Evolutionary conservation across 352 stramenopile genomes (phyloP), one percentile per base, ranked within the genome.

Genomic region (Phytophthora kernoviae): DNA sequence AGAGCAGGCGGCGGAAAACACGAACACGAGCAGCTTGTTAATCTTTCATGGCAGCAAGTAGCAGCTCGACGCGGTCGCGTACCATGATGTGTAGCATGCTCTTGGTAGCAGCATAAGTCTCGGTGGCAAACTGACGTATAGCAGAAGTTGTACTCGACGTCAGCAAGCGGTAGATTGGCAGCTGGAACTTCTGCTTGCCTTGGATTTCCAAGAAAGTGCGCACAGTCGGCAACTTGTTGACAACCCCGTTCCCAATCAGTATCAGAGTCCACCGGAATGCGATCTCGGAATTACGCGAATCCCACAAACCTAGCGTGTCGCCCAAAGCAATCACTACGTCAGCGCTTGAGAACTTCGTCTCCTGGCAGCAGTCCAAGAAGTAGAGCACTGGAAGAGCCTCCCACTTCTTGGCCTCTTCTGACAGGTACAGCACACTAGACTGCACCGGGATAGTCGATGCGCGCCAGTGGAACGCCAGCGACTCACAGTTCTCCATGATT

Each of bases 181-280:
- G 79, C 60, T 89, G 80, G 62, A 91, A 91, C 54, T 93, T 93
- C 34, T 93, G 83, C 54, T 93, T 93, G 54, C 83, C 81, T 52
- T 93, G 83, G 50, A 83, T 74, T 39, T 77, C 65, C 24, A 93
- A 55, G 46, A 93, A 93, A 32, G 56, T 58, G 24, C 48, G 60
- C 14, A 93, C 81, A 55, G 77, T 69, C 6, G 64, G 56, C 32
- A 87, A 41, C 24, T 79, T 81, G 39, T 47, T 60, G 22, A 75
- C 32, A 41, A 90, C 75, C 1, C 44, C 39, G 61, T 93, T 90
- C 54, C 77, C 87, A 64, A 91, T 80, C 39, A 93, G 65, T 14
- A 91, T 55, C 36, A 79, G 65, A 5, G 79, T 67, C 80, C 80
- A 92, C 33, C 83, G 80, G 50, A 90, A 92, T 39, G 73, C 58